These are phyloP conservation scores for Capsicum chinense DNA, from an alignment of 257 asterid genomes.

Conservation along the genomic window DNA sequence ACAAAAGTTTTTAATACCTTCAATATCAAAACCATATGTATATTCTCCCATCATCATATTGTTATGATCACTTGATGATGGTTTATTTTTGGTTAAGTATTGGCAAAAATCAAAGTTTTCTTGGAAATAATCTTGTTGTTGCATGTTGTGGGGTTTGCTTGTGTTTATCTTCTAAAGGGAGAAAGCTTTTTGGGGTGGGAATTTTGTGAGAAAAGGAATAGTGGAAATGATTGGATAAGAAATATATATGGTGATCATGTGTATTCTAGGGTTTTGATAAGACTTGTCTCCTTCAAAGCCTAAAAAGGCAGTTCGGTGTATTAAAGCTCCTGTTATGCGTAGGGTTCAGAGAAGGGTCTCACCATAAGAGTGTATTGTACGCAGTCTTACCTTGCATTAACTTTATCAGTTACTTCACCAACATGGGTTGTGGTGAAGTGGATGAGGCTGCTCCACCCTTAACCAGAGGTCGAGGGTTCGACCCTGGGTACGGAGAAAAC, in stretches of 20 bases:
- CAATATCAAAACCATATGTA: constrained; percentile 21
- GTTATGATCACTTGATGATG: constrained; percentile 16
- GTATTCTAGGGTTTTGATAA: constrained; percentile 54
- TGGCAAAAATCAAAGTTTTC: constrained; percentile 41
- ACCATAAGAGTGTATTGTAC: too few species aligned
- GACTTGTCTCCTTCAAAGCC: not conserved
- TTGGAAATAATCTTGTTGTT: constrained; percentile 52
- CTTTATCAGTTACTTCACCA: too few species aligned
- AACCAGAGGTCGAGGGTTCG: too few species aligned
- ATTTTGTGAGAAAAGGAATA: constrained; percentile 26
- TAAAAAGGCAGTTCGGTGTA: too few species aligned
- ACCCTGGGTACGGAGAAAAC: too few species aligned
- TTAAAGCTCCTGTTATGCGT: too few species aligned
- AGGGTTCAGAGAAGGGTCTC: too few species aligned
- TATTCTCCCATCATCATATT: not conserved
- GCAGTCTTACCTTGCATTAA: too few species aligned
- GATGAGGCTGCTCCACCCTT: too few species aligned
- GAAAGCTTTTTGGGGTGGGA: constrained; percentile 35
- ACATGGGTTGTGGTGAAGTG: too few species aligned
- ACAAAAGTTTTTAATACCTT: constrained; percentile 34
- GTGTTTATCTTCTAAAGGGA: not conserved
- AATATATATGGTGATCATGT: constrained; percentile 26
- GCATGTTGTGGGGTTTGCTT: constrained; percentile 44
- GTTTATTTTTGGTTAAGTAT: constrained; percentile 36
- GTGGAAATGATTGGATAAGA: constrained; percentile 28